Base-by-base conservation (phyloP, 2,329 filamentous ascomycete genomes). In the Alternaria solani region DNA sequence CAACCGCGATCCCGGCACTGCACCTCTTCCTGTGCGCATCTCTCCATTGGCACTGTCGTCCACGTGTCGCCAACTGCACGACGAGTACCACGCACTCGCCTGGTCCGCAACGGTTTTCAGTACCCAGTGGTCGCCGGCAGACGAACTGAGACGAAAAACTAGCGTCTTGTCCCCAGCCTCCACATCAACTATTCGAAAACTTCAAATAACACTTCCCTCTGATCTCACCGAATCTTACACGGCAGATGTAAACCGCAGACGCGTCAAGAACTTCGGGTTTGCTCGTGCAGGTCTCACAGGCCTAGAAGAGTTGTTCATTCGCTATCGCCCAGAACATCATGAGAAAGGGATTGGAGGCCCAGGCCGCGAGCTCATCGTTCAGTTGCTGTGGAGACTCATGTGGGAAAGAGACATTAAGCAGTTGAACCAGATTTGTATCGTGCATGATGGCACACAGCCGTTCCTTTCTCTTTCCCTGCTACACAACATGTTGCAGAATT, bases 261-360 rank as follows among this genome's bases (percentile, higher is more conserved):
- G 61, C 42, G 43, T 66, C 5, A 38, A 55, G 16, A 57, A 56
- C 6, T 54, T 70, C 6, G 18, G 20, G 2, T 65, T 69, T 7
- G 47, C 59, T 7, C 49, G 44, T 6, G 63, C 62, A 4, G 65
- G 68, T 5, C 56, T 71, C 16, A 55, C 18, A 11, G 34, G 57
- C 4, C n/a, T 72, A 2, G 51, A 66, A 39, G 60, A 70, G 41
- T 18, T 70, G 14, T 68, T 61, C 43, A 58, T 72, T 20, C 53
- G 48, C 5, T 65, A 64, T 32, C 51, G 26, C 0, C 55, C 57
- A 4, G 18, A 57, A 14, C 52, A 53, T 44, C 18, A 36, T 6
- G 51, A 48, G 6, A 32, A 57, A 25, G 42, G 51, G 30, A 25
- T 41, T 16, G 25, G 51, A n/a, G 26, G 46, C 14, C 42, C 9